Base-by-base conservation (phyloP, 139 green algal genomes). In the Cymbomonas tetramitiformis region DNA sequence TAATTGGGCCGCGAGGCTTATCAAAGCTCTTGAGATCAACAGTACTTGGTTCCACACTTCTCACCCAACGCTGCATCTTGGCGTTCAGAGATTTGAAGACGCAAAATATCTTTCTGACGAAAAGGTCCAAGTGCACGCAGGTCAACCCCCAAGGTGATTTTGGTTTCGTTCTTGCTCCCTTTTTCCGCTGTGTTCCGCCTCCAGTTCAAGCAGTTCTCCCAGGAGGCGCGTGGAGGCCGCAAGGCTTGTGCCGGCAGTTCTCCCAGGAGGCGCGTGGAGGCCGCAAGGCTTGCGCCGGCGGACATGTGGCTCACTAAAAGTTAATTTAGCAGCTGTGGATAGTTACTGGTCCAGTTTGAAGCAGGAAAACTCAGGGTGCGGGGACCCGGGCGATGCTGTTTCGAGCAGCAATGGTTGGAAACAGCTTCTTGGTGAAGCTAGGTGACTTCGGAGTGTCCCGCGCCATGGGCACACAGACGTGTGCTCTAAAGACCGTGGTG, bases 361-460 rank as follows among this genome's bases (percentile, higher is more conserved):
- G n/a, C n/a, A n/a, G n/a, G 44, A n/a, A 44, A 44, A 44, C 38
- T 44, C 38, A 44, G 15, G 15, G 15, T 15, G 18, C 30, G 19
- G 30, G 30, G n/a, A 12, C 44, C 10, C 19, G 10, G 15, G 32
- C 51, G 7, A 61, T 29, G 7, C 24, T 61, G 5, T 59, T 61
- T 30, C 18, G n/a, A n/a, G n/a, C n/a, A n/a, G n/a, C n/a, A n/a
- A n/a, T n/a, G n/a, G n/a, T 59, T 7, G 25, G 6, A 25, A 15
- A 53, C 44, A 10, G 30, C 10, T 10, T 12, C 18, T 10, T 56
- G 33, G 32, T 60, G n/a, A 61, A 50, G n/a, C 8, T 72, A 6
- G 56, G 47, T 29, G 64, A 72, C 46, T 68, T 72, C 24, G 64
- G 64, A 23, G 12, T 72, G 26, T 31, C 58, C 4, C 38, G 49